Percentiles rank a stretch among this genome's conserved stretches.
Conservation (phyloP, 805 yeast genomes). For the Teunomyces tritomae region DNA sequence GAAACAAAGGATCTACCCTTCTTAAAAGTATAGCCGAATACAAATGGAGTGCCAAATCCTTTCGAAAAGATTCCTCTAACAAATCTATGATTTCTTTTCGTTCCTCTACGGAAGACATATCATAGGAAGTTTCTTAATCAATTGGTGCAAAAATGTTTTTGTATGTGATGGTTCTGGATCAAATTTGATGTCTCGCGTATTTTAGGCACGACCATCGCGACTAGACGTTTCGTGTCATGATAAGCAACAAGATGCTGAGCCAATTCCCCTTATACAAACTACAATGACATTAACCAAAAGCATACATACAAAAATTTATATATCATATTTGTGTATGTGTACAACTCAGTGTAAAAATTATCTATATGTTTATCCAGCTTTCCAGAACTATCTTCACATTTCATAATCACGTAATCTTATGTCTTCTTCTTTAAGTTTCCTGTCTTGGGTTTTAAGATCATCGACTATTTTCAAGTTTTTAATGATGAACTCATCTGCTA, state of each 20-base stretch:
- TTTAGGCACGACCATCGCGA: no score
- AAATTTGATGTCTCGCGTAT: no score
- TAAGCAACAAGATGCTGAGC: no score
- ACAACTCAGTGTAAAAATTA: no score
- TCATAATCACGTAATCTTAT: background rate
- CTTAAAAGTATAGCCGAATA: slow-evolving; percentile 54
- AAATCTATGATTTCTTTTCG: slow-evolving; percentile 21
- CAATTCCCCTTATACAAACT: no score
- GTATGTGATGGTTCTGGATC: background rate
- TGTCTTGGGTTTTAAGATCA: slow-evolving; percentile 3
- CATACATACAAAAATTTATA: no score
- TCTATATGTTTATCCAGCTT: no score
- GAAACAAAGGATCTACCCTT: slow-evolving; percentile 34
- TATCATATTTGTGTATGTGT: no score
- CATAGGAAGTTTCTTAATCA: background rate
- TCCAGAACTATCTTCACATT: background rate
- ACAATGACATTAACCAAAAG: no score
- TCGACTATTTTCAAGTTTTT: slow-evolving; percentile 37
- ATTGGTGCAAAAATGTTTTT: slow-evolving; percentile 1
- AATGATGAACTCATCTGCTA: slow-evolving; percentile 55
- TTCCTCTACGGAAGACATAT: slow-evolving; percentile 13
- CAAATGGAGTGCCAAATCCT: slow-evolving; percentile 63
- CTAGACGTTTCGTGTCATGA: no score
- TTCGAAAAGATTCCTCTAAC: slow-evolving; percentile 49
- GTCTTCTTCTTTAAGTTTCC: slow-evolving; percentile 1